Percentiles rank a stretch among this genome's conserved stretches.
Evolutionary conservation across 2,329 filamentous ascomycete species (phyloP).

Genomic region (Stenocarpella maydis): DNA sequence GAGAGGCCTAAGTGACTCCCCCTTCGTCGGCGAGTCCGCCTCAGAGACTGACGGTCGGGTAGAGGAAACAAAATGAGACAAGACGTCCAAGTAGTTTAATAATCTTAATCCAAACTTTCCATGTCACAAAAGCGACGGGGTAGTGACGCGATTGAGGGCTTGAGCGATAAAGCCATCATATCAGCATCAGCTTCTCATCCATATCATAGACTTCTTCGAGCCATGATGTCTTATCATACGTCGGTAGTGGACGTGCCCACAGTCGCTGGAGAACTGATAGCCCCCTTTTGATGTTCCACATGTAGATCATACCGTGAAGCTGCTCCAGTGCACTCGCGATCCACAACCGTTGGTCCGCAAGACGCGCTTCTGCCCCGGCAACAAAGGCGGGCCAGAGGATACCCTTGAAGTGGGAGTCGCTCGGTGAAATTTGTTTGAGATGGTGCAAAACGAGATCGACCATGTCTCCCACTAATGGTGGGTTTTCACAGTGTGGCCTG

Average conservation of each 20-base stretch:
- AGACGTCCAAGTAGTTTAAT: neutral
- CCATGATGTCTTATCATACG: neutral
- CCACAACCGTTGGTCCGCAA: constrained; percentile 16
- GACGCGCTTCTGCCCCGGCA: constrained; percentile 28
- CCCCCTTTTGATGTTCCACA: constrained; percentile 20
- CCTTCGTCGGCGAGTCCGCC: neutral
- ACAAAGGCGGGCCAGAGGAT: constrained; percentile 34
- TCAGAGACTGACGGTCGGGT: neutral
- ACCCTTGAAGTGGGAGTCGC: constrained; percentile 35
- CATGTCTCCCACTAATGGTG: neutral
- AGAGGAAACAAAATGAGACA: neutral
- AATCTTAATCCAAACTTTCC: too few relatives aligned
- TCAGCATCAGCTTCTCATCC: constrained; percentile 5
- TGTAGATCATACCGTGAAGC: neutral
- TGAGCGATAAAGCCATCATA: neutral
- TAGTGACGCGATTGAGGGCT: neutral
- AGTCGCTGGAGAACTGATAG: neutral
- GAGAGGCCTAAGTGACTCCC: neutral
- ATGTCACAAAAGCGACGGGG: too few relatives aligned
- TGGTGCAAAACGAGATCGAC: neutral
- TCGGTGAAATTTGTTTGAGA: constrained; percentile 24
- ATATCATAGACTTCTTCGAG: constrained; percentile 2
- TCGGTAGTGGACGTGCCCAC: neutral
- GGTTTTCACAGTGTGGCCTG: neutral
- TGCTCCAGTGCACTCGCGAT: neutral